Evolutionary conservation across 2,329 filamentous ascomycete species (phyloP), one percentile per base, ranked within the genome.

Genomic region (Hypoxylon sp.): DNA sequence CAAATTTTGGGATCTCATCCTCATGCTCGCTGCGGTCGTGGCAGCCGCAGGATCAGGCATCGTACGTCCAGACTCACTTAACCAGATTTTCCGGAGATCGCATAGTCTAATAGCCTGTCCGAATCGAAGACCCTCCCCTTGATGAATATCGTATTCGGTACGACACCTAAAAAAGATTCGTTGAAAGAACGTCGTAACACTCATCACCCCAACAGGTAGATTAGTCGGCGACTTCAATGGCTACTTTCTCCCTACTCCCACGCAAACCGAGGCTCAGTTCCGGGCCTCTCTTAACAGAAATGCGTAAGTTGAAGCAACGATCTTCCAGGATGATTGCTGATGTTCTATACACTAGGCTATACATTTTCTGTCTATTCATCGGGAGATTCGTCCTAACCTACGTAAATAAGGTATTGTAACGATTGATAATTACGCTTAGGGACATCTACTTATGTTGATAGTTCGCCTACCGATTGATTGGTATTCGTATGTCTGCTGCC

Each of bases 361-460:
- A 89, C 76, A 88, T 93, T 71, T 85, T 93, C 57, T 87, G 87
- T 58, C 80, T 93, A 5, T 93, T 93, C 75, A 77, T 93, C 40
- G 90, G 80, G 12, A 87, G 89, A 49, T 89, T 91, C 69, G 73
- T 79, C 16, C 78, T 91, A 40, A 86, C 85, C 64, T 93, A 92
- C 67, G 79, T 89, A 63, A 84, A 84, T 68, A 87, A 86, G 76
- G 82, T 82, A 79, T 14, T 4, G 14, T 42, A 12, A n/a, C 11
- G n/a, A 3, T 8, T 18, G 42, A 28, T 16, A 30, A 8, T 45
- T 28, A 46, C 18, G 4, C 8, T 7, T 22, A 44, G 52, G 61
- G 36, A 28, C 26, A 24, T 40, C 6, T 65, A 32, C 70, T 74
- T 22, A 74, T 48, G 9, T 16, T 16, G 8, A 12, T 56, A 85